A percentile compares a stretch with the other conserved stretches of the same genome.
These are phyloP conservation scores for Calonectria pseudoreteaudii DNA, from an alignment of 2,329 filamentous ascomycete species.

Conservation along the genomic window DNA sequence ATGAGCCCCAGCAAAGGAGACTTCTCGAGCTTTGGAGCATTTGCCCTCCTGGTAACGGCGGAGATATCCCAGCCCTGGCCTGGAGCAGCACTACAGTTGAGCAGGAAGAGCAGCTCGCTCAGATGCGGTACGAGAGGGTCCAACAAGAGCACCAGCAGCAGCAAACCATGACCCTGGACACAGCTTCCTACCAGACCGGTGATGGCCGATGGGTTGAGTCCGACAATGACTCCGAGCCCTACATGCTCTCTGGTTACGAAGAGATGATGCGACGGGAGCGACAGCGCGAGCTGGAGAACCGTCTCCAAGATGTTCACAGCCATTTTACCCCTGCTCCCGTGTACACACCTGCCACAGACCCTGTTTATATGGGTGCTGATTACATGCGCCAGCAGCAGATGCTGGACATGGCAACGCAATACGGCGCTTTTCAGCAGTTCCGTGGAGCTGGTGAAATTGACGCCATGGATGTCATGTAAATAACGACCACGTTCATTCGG, in stretches of 20 bases:
- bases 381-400: constrained; percentile 63
- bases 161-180: constrained; percentile 65
- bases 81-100: constrained; percentile 66
- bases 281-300: constrained; percentile 54
- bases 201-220: constrained; percentile 64
- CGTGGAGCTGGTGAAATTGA: constrained; percentile 58
- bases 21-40: constrained; percentile 89
- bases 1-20: constrained; percentile 76
- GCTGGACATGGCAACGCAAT: constrained; percentile 75
- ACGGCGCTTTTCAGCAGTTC: constrained; percentile 69
- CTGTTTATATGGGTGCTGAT: constrained; percentile 69
- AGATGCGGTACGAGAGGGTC: constrained; percentile 66
- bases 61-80: constrained; percentile 64
- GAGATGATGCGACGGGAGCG: constrained; percentile 74
- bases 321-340: constrained; percentile 57
- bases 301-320: constrained; percentile 56
- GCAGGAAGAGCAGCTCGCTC: constrained; percentile 70
- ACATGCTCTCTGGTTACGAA: constrained; percentile 87
- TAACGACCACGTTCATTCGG: constrained; percentile 14
- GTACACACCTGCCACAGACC: constrained; percentile 73
- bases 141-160: constrained; percentile 45
- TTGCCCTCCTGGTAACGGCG: constrained; percentile 73
- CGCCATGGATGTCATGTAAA: constrained; percentile 60
- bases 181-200: constrained; percentile 62
- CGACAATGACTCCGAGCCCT: constrained; percentile 75